These are phyloP conservation scores for Fusarium bulbicola DNA, from an alignment of 2,329 filamentous ascomycete genomes.

Conservation along the genomic window DNA sequence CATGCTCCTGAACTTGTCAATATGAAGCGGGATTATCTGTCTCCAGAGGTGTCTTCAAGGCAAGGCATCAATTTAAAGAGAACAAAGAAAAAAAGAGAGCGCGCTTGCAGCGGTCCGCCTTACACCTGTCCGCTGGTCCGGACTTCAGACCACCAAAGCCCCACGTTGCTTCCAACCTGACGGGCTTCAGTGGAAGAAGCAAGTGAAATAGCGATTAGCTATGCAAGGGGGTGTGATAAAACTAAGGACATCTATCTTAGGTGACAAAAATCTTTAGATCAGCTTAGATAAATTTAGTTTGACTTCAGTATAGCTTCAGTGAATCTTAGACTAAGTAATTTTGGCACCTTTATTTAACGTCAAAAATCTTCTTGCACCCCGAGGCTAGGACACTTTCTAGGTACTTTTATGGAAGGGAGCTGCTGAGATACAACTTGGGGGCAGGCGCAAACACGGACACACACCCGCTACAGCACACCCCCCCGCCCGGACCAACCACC, in stretches of 20 bases:
- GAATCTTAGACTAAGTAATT: too few species aligned
- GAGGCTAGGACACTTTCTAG: neutral
- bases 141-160: slow-evolving; percentile 33
- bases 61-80: neutral
- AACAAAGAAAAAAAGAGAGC: slow-evolving; percentile 15
- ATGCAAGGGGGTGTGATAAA: too few species aligned
- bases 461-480: slow-evolving; percentile 17
- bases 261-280: too few species aligned
- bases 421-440: neutral
- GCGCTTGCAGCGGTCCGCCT: slow-evolving; percentile 37
- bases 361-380: too few species aligned
- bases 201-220: neutral
- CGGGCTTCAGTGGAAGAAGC: slow-evolving; percentile 11
- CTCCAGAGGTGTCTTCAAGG: neutral
- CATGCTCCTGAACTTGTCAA: neutral
- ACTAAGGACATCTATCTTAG: too few species aligned
- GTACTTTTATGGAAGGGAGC: neutral
- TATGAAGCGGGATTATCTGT: neutral
- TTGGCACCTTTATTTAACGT: too few species aligned
- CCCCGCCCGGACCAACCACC: slow-evolving; percentile 42
- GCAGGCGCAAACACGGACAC: neutral
- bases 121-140: slow-evolving; percentile 39
- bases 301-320: too few species aligned
- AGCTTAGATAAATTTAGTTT: too few species aligned
- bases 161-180: slow-evolving; percentile 9